Base-by-base conservation (phyloP, 2,329 filamentous ascomycete genomes). In the Penicillium sp. region DNA sequence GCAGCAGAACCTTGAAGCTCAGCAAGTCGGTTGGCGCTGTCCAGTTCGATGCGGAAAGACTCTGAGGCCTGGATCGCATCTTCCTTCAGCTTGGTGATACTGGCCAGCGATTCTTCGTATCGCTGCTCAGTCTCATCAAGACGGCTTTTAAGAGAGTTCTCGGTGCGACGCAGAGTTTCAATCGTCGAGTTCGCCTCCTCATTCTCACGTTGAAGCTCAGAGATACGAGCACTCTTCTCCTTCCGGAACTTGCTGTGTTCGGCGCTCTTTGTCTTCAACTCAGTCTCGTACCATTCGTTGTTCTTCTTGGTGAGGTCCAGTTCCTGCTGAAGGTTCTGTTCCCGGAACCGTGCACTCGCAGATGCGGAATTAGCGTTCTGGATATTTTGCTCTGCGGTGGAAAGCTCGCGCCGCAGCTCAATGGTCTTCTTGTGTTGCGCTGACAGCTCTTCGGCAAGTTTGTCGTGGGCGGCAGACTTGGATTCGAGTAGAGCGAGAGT, bases 161-260 rank as follows among this genome's bases (percentile, higher is more conserved):
- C 92, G 35, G 85, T 89, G 35, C 89, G 86, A 66, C 88, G 87
- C 20, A 95, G 76, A 9, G 87, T 82, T 49, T 96, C 90, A 46
- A 91, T 81, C 28, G 82, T 87, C 18, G 88, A 86, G 57, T 82
- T 86, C 40, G 88, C 84, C 60, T 99, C 94, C 61, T 97, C 92
- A 61, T 92, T 89, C 54, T 88, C 84, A 47, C 91, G 88, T 71
- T 96, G 89, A 25, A 99, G 82, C 64, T 95, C 89, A 8, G 91
- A 83, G 62, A 97, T 90, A 35, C 89, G 88, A 1, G 90, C 87
- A 56, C 89, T 89, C 79, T 96, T 97, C 69, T 99, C 94, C 68
- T 96, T 97, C 57, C 94, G 85, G 72, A 89, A 92, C 66, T 92
- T 96, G 60, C 92, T 82, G 43, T 90, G 85, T 68, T 99, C 94